phyloP scores from a whole-genome alignment of 176 grass and related monocot genomes.

The Avena insularis region DNA sequence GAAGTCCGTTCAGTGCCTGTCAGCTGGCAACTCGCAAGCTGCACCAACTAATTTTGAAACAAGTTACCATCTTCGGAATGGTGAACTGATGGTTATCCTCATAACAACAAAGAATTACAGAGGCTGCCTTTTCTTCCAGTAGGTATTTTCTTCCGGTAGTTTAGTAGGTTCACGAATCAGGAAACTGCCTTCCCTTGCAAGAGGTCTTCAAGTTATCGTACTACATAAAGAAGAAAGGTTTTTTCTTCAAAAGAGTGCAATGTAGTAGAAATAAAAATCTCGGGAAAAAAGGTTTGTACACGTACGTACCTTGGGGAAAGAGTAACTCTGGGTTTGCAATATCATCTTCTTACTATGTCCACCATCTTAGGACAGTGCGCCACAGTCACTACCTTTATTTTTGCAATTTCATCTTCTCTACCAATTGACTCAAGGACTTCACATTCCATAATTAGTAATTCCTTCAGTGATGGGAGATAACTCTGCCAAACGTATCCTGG shows the following conservation, averaged over 20 bases:
- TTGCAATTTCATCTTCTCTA: neutral
- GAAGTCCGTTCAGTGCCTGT: neutral
- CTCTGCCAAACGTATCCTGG: too few relatives aligned
- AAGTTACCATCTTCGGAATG: neutral
- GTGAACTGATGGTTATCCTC: neutral
- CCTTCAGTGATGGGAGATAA: too few relatives aligned
- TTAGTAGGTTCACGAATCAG: too few relatives aligned
- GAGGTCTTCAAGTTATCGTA: neutral
- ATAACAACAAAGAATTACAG: neutral
- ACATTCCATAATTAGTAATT: too few relatives aligned
- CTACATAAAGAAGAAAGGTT: too few relatives aligned
- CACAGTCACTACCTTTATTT: neutral
- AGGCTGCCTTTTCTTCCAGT: neutral
- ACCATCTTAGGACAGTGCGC: neutral
- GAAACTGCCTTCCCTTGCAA: neutral
- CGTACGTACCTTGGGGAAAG: neutral
- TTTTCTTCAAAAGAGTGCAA: neutral
- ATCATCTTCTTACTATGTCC: neutral
- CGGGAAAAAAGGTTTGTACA: neutral
- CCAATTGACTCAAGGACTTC: neutral
- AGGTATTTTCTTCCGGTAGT: neutral
- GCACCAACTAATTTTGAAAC: neutral
- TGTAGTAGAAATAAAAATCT: neutral
- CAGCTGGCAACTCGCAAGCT: neutral
- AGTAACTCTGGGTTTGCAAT: neutral